A percentile compares a stretch with the other conserved stretches of the same genome.
These are phyloP conservation scores for Globomyces sp. DNA, from an alignment of 371 early-diverging fungal genomes.

Conservation along the genomic window DNA sequence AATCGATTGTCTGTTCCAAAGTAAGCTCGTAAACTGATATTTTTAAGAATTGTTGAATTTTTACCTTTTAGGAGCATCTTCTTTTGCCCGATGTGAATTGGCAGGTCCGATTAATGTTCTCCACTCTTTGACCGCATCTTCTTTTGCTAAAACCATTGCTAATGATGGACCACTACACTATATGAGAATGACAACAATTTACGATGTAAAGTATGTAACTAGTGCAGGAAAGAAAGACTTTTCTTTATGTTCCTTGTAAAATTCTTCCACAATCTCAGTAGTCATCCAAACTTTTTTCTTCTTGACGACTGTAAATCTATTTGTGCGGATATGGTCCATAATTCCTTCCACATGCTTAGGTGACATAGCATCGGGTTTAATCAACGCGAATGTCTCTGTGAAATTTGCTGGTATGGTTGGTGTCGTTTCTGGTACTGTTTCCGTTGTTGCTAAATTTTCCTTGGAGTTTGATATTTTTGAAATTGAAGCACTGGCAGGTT, in stretches of 20 bases:
- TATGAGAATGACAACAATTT: background rate
- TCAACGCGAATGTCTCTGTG: conserved; percentile 47
- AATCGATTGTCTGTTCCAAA: conserved; percentile 69
- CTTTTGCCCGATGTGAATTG: conserved; percentile 39
- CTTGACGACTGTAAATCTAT: conserved; percentile 43
- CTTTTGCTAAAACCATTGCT: conserved; percentile 66
- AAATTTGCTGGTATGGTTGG: conserved; percentile 7
- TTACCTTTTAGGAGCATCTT: conserved; percentile 38
- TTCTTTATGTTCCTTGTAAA: conserved; percentile 49
- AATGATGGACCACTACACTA: conserved; percentile 61
- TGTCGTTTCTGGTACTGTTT: background rate
- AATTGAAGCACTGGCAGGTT: background rate
- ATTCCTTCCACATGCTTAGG: conserved; percentile 45
- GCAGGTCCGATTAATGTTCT: conserved; percentile 48
- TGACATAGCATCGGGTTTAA: conserved; percentile 59
- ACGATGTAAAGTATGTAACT: conserved; percentile 41
- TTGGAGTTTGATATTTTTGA: background rate
- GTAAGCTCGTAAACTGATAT: conserved; percentile 39
- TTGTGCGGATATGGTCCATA: conserved; percentile 33
- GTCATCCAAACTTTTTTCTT: conserved; percentile 55
- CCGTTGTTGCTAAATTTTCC: conserved; percentile 5
- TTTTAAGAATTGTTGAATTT: conserved; percentile 4
- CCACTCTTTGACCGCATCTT: conserved; percentile 60
- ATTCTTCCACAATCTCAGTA: conserved; percentile 44
- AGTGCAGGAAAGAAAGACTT: conserved; percentile 35